Conservation (phyloP, 2,329 filamentous ascomycete species). For the Fusarium nodosum region DNA sequence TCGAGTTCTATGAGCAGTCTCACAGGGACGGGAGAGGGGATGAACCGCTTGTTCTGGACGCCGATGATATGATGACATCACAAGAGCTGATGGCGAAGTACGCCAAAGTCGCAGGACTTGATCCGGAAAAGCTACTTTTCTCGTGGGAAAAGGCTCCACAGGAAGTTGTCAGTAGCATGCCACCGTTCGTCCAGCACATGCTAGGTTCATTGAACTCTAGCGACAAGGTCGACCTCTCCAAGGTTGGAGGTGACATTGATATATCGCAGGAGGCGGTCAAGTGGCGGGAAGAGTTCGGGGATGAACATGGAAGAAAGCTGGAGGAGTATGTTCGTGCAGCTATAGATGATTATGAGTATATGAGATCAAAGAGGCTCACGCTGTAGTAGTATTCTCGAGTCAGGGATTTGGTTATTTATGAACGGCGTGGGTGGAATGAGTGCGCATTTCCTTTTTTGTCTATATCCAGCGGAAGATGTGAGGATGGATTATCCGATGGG, state of each 20-base stretch:
- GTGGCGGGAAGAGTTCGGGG: conserved; percentile 3
- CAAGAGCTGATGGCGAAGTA: not conserved
- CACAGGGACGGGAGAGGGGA: not conserved
- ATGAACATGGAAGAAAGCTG: not conserved
- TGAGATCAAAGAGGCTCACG: not conserved
- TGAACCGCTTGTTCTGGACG: not conserved
- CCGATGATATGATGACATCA: conserved; percentile 8
- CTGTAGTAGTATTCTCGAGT: too few relatives aligned
- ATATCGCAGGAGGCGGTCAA: not conserved
- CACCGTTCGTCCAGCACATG: not conserved
- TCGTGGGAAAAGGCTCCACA: not conserved
- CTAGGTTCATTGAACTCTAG: not conserved
- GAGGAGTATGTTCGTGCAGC: not conserved
- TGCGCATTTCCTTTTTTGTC: too few relatives aligned
- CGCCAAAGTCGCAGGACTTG: not conserved
- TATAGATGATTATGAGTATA: conserved; percentile 5
- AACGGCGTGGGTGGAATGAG: too few relatives aligned
- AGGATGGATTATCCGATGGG: too few relatives aligned
- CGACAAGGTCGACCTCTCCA: not conserved
- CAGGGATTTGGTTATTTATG: too few relatives aligned
- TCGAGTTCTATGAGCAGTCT: not conserved
- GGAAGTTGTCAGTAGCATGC: not conserved
- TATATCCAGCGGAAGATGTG: too few relatives aligned
- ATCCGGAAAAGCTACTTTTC: not conserved
- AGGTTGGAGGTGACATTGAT: not conserved